Evolutionary conservation across 2,329 filamentous ascomycete species (phyloP).

Genomic region (Alternaria arbusti): DNA sequence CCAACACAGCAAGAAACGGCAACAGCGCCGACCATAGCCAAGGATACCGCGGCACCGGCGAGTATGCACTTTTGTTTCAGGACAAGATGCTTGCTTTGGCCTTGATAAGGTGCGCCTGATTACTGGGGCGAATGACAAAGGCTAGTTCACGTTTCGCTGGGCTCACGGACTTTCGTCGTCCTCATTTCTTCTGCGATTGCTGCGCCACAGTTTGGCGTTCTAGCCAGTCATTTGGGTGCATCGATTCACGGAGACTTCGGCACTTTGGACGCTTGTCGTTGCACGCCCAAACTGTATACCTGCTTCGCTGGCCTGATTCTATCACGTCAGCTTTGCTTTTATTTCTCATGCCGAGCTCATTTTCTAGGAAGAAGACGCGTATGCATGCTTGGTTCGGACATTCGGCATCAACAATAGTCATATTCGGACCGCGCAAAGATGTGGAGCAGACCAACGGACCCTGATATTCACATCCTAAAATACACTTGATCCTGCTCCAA

Average conservation of each 20-base stretch:
- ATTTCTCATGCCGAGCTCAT: background rate
- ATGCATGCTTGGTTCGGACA: background rate
- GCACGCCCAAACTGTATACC: background rate
- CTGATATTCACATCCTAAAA: conserved; percentile 13
- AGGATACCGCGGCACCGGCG: background rate
- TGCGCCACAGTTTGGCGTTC: conserved; percentile 1
- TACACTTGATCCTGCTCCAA: background rate
- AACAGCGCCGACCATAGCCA: background rate
- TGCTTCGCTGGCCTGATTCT: background rate
- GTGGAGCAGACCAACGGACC: background rate
- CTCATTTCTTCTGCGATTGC: background rate
- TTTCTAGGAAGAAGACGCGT: background rate
- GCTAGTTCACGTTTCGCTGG: background rate
- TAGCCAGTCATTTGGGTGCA: background rate
- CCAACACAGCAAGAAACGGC: background rate
- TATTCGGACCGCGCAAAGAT: background rate
- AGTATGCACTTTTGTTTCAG: background rate
- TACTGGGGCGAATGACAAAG: background rate
- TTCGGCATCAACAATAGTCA: background rate
- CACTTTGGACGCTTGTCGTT: background rate
- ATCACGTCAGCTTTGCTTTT: background rate
- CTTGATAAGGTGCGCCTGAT: background rate
- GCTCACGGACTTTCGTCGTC: background rate
- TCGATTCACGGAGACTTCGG: background rate
- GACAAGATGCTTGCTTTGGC: background rate